phyloP scores from a whole-genome alignment of 192 early-diverging fungal genomes.

The Lunasporangiospora selenospora region DNA sequence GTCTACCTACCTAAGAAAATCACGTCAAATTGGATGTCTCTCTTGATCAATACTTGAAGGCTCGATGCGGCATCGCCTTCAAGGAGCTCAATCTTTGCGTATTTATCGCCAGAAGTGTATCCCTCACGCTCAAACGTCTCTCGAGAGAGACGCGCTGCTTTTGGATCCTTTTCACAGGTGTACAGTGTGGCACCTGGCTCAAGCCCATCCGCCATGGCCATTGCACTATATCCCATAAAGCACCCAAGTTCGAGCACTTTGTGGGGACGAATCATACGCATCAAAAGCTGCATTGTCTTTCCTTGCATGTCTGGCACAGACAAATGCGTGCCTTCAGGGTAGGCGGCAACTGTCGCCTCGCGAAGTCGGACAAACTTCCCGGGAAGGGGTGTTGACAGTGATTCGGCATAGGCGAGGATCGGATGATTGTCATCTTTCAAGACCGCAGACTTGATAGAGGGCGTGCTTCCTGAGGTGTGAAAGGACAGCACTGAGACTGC shows the following conservation, averaged over 20 bases:
- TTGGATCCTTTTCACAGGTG: constrained; percentile 62
- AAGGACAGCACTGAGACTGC: too few relatives aligned
- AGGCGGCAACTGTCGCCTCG: not conserved
- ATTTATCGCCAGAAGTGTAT: not conserved
- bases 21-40: constrained; percentile 59
- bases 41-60: constrained; percentile 3
- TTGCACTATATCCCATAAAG: constrained; percentile 69
- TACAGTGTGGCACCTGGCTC: constrained; percentile 38
- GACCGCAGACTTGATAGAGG: too few relatives aligned
- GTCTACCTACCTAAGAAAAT: constrained; percentile 58
- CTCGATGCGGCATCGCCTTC: constrained; percentile 8
- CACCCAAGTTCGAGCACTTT: constrained; percentile 71
- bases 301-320: constrained; percentile 59
- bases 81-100: constrained; percentile 22
- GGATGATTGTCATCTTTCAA: constrained; percentile 8
- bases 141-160: constrained; percentile 53
- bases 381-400: constrained; percentile 17
- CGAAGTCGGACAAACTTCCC: constrained; percentile 16
- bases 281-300: constrained; percentile 54
- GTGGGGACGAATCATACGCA: constrained; percentile 55
- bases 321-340: constrained; percentile 45
- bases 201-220: constrained; percentile 74
- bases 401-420: constrained; percentile 10
- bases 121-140: constrained; percentile 18
- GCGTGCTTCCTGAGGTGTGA: too few relatives aligned